Conservation (phyloP, 2,329 filamentous ascomycete species). For the Botrytis sinoallii region DNA sequence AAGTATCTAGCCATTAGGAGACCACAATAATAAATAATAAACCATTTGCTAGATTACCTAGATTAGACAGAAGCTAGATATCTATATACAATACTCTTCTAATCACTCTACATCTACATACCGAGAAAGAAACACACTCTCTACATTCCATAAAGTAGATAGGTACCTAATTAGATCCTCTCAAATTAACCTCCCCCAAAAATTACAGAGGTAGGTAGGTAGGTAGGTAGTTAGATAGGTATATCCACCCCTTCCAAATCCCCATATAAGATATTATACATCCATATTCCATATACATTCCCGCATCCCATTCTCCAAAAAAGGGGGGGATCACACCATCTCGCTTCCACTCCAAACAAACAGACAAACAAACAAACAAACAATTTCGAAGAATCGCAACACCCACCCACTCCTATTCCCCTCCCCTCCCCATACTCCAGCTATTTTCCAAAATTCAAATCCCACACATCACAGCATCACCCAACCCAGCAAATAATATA, state of each 20-base stretch:
- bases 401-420: too few relatives aligned
- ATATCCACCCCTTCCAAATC: too few relatives aligned
- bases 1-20: neutral
- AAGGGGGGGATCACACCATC: too few relatives aligned
- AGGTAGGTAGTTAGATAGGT: too few relatives aligned
- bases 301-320: neutral
- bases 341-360: too few relatives aligned
- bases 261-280: too few relatives aligned
- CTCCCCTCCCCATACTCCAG: too few relatives aligned
- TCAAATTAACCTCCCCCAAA: neutral
- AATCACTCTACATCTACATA: neutral
- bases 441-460: too few relatives aligned
- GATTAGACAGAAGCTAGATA: neutral
- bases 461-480: too few relatives aligned
- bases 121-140: neutral
- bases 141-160: neutral
- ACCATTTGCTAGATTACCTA: neutral
- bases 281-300: too few relatives aligned
- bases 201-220: neutral
- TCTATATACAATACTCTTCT: neutral
- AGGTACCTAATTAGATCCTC: neutral
- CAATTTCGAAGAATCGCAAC: neutral
- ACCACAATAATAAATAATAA: neutral
- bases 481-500: neutral
- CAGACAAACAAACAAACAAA: too few relatives aligned